phyloP scores from a whole-genome alignment of 768 basidiomycete genomes.

The Lactarius trivialis region DNA sequence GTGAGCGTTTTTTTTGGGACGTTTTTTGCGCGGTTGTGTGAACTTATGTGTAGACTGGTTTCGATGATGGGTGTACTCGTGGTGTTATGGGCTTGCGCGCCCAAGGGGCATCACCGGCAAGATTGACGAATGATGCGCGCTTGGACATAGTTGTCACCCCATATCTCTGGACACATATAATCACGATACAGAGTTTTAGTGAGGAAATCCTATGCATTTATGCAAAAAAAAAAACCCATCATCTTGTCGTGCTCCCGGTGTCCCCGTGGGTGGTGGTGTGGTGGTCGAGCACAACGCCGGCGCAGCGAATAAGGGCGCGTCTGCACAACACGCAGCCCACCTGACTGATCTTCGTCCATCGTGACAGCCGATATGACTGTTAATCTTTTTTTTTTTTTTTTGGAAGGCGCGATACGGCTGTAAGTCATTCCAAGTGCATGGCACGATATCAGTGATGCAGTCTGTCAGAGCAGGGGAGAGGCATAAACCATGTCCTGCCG shows the following conservation, averaged over 20 bases:
- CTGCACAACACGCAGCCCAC: conserved; percentile 90
- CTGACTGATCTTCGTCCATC: conserved; percentile 81
- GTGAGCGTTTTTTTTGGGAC: too few species aligned
- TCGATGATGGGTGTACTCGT: conserved; percentile 40
- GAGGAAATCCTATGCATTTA: background rate
- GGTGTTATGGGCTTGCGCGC: conserved; percentile 38
- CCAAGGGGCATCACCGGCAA: conserved; percentile 24
- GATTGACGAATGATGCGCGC: conserved; percentile 3
- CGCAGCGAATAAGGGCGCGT: conserved; percentile 64
- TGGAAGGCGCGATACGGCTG: too few species aligned
- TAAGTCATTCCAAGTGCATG: conserved; percentile 61
- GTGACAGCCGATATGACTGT: conserved; percentile 80
- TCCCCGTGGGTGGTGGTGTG: conserved; percentile 27
- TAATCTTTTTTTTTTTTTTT: too few species aligned
- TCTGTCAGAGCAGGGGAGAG: conserved; percentile 1
- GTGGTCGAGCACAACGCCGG: conserved; percentile 60
- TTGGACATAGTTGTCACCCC: background rate
- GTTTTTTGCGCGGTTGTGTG: background rate
- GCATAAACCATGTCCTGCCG: conserved; percentile 67
- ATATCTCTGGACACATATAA: background rate
- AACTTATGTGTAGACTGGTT: conserved; percentile 27
- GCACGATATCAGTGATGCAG: background rate
- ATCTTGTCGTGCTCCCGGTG: background rate
- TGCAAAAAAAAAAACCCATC: background rate
- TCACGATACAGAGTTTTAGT: background rate